A percentile compares a stretch with the other conserved stretches of the same genome.
phyloP scores from a whole-genome alignment of 2,329 filamentous ascomycete species.

The Dendrostoma leiphaemia region DNA sequence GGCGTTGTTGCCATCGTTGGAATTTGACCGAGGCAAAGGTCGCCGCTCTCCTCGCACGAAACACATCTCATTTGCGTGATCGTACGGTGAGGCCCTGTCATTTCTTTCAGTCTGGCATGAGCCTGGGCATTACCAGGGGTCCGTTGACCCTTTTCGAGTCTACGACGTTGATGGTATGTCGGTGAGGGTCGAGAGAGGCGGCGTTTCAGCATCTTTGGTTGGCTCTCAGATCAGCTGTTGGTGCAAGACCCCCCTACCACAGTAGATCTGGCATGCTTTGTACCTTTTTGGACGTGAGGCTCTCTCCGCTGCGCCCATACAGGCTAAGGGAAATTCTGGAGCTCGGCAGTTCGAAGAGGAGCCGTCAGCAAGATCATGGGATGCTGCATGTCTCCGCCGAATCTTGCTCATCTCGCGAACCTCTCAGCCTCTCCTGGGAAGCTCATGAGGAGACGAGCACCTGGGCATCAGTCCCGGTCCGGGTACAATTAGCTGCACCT shows the following conservation, averaged over 20 bases:
- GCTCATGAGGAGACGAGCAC: constrained; percentile 4
- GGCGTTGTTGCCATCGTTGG: constrained; percentile 9
- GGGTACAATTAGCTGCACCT: background rate
- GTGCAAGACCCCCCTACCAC: background rate
- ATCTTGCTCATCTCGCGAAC: constrained; percentile 7
- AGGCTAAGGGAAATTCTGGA: constrained; percentile 8
- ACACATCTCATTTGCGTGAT: constrained; percentile 6
- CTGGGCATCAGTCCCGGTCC: constrained; percentile 1
- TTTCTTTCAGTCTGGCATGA: constrained; percentile 5
- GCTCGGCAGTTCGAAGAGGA: constrained; percentile 13
- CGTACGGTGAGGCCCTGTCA: constrained; percentile 17
- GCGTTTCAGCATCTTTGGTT: background rate
- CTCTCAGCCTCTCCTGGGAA: too few species aligned
- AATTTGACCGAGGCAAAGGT: constrained; percentile 14
- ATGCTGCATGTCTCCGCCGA: constrained; percentile 14
- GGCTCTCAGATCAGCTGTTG: constrained; percentile 5
- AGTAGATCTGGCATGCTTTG: constrained; percentile 12
- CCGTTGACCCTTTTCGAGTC: background rate
- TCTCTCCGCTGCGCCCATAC: background rate
- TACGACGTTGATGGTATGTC: constrained; percentile 2
- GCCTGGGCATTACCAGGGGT: background rate
- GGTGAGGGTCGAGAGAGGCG: background rate
- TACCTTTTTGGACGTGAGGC: constrained; percentile 11
- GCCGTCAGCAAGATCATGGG: constrained; percentile 7
- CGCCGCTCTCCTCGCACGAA: constrained; percentile 4